Evolutionary conservation across 306 rosid species (phyloP).

Genomic region (Rosa persica): DNA sequence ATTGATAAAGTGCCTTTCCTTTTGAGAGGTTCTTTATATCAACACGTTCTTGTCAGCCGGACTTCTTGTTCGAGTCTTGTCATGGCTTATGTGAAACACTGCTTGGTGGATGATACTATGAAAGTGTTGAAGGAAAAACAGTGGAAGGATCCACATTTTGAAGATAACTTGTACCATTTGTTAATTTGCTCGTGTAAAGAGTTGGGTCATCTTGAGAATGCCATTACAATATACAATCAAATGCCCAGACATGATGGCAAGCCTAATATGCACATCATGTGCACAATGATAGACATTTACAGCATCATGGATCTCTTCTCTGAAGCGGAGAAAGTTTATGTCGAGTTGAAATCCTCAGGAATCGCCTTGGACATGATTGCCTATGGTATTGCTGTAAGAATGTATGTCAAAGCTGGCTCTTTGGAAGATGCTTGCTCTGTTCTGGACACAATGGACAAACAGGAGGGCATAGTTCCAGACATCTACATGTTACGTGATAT

Average conservation of each 20-base stretch:
- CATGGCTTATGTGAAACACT: slow-evolving; percentile 79
- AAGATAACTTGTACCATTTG: slow-evolving; percentile 80
- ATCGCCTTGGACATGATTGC: slow-evolving; percentile 72
- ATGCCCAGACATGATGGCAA: slow-evolving; percentile 44
- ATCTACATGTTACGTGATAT: slow-evolving; percentile 61
- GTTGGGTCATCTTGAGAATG: slow-evolving; percentile 61
- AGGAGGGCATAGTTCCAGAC: slow-evolving; percentile 63
- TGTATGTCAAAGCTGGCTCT: slow-evolving; percentile 78
- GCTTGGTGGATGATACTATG: slow-evolving; percentile 66
- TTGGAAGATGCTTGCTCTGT: slow-evolving; percentile 78
- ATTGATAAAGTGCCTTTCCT: slow-evolving; percentile 59
- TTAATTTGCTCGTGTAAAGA: slow-evolving; percentile 89
- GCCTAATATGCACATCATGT: slow-evolving; percentile 70
- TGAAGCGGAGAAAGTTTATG: slow-evolving; percentile 65
- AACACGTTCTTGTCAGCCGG: slow-evolving; percentile 67
- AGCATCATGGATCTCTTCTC: slow-evolving; percentile 54
- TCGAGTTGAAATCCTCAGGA: slow-evolving; percentile 58
- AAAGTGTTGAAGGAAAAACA: slow-evolving; percentile 57
- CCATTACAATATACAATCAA: slow-evolving; percentile 55
- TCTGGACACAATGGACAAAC: slow-evolving; percentile 61
- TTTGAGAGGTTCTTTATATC: slow-evolving; percentile 58
- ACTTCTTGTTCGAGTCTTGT: slow-evolving; percentile 77
- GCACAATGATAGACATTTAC: slow-evolving; percentile 88
- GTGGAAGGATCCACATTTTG: slow-evolving; percentile 70
- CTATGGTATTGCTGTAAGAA: slow-evolving; percentile 67